phyloP scores from a whole-genome alignment of 2,329 filamentous ascomycete genomes.

The Arthroderma sp. region DNA sequence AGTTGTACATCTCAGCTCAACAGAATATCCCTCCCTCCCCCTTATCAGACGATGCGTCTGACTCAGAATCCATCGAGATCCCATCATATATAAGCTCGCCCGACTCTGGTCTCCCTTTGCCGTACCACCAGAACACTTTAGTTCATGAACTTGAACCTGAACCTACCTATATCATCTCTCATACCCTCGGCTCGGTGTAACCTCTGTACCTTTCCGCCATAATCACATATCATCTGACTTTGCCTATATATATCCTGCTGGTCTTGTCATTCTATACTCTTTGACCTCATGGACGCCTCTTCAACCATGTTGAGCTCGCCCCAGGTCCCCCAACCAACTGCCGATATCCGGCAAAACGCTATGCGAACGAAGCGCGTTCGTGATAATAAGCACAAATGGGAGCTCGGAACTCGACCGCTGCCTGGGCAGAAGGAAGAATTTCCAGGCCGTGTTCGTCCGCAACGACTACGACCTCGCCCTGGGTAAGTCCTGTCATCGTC shows the following conservation, averaged over 20 bases:
- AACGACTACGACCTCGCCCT: not conserved
- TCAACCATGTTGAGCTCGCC: too few relatives aligned
- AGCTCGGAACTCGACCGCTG: constrained; percentile 18
- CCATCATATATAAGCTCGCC: too few relatives aligned
- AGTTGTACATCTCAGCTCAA: too few relatives aligned
- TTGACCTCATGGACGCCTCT: constrained; percentile 6
- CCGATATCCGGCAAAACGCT: constrained; percentile 42
- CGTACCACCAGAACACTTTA: too few relatives aligned
- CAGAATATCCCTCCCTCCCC: too few relatives aligned
- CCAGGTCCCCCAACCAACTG: constrained; percentile 27
- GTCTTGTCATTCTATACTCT: not conserved
- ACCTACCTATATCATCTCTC: too few relatives aligned
- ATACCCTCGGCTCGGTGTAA: too few relatives aligned
- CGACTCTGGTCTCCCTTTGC: too few relatives aligned
- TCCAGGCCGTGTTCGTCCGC: not conserved
- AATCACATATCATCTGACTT: not conserved
- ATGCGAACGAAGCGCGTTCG: constrained; percentile 34
- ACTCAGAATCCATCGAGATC: too few relatives aligned
- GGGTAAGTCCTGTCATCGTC: not conserved
- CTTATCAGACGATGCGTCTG: too few relatives aligned
- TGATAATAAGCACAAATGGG: constrained; percentile 30
- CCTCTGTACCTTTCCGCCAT: not conserved
- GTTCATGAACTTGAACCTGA: too few relatives aligned
- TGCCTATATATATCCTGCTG: not conserved
- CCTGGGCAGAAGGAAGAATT: constrained; percentile 1